Percentiles rank a stretch among this genome's conserved stretches.
Conservation (phyloP, 805 yeast genomes). For the Candida glaebosa region DNA sequence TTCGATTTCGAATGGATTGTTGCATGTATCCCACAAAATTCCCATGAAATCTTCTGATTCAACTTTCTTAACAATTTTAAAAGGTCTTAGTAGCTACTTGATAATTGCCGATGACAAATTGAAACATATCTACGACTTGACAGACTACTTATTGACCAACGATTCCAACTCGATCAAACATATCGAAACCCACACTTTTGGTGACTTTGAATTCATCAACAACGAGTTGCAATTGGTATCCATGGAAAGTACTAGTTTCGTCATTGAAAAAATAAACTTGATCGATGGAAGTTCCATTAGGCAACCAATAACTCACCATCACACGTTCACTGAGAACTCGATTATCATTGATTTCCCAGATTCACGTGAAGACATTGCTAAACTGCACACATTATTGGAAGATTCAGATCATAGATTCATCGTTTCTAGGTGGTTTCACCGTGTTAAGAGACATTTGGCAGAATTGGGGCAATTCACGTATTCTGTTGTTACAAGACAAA, state of each 20-base stretch:
- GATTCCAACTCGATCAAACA: slow-evolving; percentile 16
- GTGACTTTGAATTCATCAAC: slow-evolving; percentile 9
- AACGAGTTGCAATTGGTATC: slow-evolving; percentile 4
- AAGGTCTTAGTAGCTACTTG: slow-evolving; percentile 6
- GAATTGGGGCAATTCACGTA: slow-evolving; percentile 28
- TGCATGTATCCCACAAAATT: background rate
- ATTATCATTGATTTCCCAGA: slow-evolving; percentile 31
- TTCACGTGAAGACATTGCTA: slow-evolving; percentile 22
- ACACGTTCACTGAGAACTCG: slow-evolving; percentile 9
- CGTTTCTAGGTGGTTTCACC: slow-evolving; percentile 23
- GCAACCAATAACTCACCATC: slow-evolving; percentile 4
- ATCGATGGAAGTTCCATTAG: slow-evolving; percentile 7
- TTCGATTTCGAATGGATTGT: background rate
- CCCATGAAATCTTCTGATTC: background rate
- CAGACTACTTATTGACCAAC: slow-evolving; percentile 17
- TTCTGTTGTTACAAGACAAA: slow-evolving; percentile 6
- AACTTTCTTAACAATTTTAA: background rate
- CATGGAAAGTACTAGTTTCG: slow-evolving; percentile 1
- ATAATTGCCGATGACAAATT: slow-evolving; percentile 4
- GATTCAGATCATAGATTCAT: slow-evolving; percentile 20
- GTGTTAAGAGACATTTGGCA: slow-evolving; percentile 30
- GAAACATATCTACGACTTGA: slow-evolving; percentile 16
- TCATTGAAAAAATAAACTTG: slow-evolving; percentile 9
- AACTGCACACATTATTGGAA: slow-evolving; percentile 30
- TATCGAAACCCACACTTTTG: slow-evolving; percentile 3